Evolutionary conservation across 306 rosid genomes (phyloP).

Genomic region (Lagenaria siceraria): DNA sequence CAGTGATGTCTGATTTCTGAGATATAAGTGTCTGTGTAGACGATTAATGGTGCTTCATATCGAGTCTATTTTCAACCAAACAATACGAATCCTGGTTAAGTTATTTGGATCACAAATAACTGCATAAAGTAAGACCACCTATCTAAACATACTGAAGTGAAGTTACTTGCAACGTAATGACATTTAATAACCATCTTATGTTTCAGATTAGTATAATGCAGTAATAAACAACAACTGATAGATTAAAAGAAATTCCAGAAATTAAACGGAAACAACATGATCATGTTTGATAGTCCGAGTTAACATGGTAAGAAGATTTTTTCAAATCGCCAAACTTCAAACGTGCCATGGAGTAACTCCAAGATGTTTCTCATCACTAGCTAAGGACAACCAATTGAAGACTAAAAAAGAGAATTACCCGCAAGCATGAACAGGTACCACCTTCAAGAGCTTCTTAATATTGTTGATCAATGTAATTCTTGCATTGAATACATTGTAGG

Average conservation of each 20-base stretch:
- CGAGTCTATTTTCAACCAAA: neutral
- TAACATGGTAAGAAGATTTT: neutral
- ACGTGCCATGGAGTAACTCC: neutral
- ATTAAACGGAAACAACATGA: neutral
- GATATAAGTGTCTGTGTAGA: neutral
- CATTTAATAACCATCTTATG: neutral
- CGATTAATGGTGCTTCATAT: neutral
- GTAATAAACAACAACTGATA: neutral
- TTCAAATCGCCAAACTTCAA: neutral
- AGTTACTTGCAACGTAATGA: neutral
- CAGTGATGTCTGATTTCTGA: neutral
- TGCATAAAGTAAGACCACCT: neutral
- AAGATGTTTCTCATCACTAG: neutral
- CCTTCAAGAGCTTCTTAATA: slow-evolving; percentile 73
- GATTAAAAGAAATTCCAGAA: neutral
- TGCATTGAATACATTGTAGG: slow-evolving; percentile 62
- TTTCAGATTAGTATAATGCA: neutral
- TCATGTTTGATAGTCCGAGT: neutral
- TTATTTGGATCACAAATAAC: neutral
- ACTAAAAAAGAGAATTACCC: slow-evolving; percentile 35
- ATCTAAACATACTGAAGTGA: neutral
- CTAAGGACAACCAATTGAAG: neutral
- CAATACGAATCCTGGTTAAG: neutral
- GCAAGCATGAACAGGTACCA: slow-evolving; percentile 83
- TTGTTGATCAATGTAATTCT: slow-evolving; percentile 76